These are phyloP conservation scores for thale cress (Arabidopsis thaliana) DNA, from an alignment of 345 rosid genomes.

Conservation along the genomic window DNA sequence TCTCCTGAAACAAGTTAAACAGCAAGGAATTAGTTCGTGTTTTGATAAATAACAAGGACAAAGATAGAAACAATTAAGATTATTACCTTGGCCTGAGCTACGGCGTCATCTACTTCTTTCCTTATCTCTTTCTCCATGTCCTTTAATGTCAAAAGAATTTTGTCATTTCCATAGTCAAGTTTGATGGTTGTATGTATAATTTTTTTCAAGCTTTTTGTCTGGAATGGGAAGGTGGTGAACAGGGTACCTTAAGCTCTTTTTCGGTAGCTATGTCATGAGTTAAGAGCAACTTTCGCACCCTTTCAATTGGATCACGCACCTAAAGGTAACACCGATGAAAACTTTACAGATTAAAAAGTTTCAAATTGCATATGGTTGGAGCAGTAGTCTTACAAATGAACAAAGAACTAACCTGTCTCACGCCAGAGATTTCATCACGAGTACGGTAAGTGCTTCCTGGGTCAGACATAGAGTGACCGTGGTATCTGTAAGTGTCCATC, in stretches of 20 bases:
- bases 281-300: constrained; percentile 74
- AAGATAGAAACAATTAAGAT: background rate
- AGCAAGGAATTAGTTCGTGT: background rate
- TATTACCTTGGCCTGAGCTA: constrained; percentile 90
- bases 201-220: background rate
- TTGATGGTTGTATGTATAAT: constrained; percentile 12
- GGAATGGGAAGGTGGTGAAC: background rate
- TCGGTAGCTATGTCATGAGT: constrained; percentile 89
- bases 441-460: constrained; percentile 99
- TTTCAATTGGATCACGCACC: constrained; percentile 97
- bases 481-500: constrained; percentile 99
- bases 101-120: constrained; percentile 90
- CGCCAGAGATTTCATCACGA: constrained; percentile 87
- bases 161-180: background rate
- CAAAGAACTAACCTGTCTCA: constrained; percentile 78
- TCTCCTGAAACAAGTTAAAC: constrained; percentile 64
- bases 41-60: background rate
- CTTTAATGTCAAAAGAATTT: constrained; percentile 47
- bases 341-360: background rate
- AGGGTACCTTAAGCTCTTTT: constrained; percentile 89
- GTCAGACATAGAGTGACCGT: constrained; percentile 99
- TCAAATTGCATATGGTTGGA: background rate
- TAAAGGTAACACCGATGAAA: constrained; percentile 34
- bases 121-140: constrained; percentile 91
- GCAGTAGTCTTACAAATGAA: background rate